A percentile compares a stretch with the other conserved stretches of the same genome.
Evolutionary conservation across 2,329 filamentous ascomycete genomes (phyloP).

Genomic region (Aschersonia sp.): DNA sequence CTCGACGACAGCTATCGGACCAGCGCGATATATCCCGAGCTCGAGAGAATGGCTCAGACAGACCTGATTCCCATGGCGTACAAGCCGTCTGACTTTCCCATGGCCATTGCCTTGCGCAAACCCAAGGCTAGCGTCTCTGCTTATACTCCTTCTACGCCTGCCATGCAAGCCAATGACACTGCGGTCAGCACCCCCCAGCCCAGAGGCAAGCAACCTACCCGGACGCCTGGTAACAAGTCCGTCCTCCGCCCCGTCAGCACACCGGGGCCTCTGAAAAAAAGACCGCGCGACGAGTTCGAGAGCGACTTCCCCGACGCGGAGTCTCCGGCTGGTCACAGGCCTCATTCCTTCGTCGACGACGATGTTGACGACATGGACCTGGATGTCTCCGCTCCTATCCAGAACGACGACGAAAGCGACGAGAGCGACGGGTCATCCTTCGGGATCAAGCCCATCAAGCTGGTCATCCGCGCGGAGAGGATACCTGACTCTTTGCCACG

Average conservation of each 20-base stretch:
- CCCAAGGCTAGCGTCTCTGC: constrained; percentile 1
- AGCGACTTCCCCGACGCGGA: constrained; percentile 21
- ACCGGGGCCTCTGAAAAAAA: constrained; percentile 24
- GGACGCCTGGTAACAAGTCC: constrained; percentile 6
- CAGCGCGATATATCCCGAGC: constrained; percentile 18
- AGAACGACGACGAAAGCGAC: background rate
- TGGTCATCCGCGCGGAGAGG: constrained; percentile 34
- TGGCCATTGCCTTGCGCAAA: constrained; percentile 11
- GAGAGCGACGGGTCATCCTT: constrained; percentile 7
- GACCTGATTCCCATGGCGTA: constrained; percentile 14
- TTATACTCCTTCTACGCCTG: constrained; percentile 1
- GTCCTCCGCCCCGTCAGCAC: constrained; percentile 10
- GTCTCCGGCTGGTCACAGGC: constrained; percentile 18
- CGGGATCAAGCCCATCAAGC: constrained; percentile 17
- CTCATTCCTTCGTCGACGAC: constrained; percentile 15
- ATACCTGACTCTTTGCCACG: constrained; percentile 32
- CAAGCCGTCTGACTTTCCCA: constrained; percentile 14
- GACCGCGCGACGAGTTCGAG: constrained; percentile 22
- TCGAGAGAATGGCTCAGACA: constrained; percentile 14
- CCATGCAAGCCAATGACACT: background rate
- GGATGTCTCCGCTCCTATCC: constrained; percentile 12
- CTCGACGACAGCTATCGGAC: constrained; percentile 20
- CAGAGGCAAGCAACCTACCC: constrained; percentile 14
- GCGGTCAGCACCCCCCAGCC: constrained; percentile 8
- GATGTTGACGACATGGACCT: constrained; percentile 13